Base-by-base conservation (phyloP, 2,329 filamentous ascomycete genomes). In the Exophiala bonariae region DNA sequence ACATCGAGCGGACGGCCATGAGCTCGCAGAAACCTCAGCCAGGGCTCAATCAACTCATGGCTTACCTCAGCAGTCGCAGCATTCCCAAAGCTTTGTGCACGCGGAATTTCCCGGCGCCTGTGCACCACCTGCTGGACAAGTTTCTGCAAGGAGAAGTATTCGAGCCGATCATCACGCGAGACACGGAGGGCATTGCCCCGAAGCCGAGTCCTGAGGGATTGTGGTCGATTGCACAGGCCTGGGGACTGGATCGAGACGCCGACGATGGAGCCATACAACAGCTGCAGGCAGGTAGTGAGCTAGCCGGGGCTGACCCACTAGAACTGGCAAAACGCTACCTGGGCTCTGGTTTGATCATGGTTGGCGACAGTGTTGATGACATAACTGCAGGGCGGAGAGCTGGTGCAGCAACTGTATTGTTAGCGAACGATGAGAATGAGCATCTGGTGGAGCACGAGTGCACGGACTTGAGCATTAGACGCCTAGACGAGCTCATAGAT, bases 21-120 rank as follows among this genome's bases (percentile, higher is more conserved):
- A 68, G 73, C 23, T 70, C 78, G 9, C 93, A 97, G 67, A 75
- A 82, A 26, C 85, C 92, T 2, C 92, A 96, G 66, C 84, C 88
- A 0, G 92, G 92, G 1, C 81, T 97, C 3, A 69, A 77, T 1
- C 67, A 77, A 20, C 77, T 99, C 41, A 96, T 97, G 87, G 71
- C 80, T 47, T 95, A 93, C 65, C 81, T 97, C 14, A 84, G 93
- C 40, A 47, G 46, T 4, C 50, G 57, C 14, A 42, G 50, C 61
- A 66, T 96, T 23, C 81, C 74, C 58, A 93, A 95, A 67, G 92
- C 81, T 13, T 90, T 97, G 55, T 96, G 91, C 71, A 97, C 93
- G 2, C 80, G 93, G 62, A 97, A 99, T 72, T 97, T 96, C 62
- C 88, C 92, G 73, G 59, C 66, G 13, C 71, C 71, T 1, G 71